Evolutionary conservation across 2,329 filamentous ascomycete species (phyloP).

Genomic region (Lecanosticta acicola): DNA sequence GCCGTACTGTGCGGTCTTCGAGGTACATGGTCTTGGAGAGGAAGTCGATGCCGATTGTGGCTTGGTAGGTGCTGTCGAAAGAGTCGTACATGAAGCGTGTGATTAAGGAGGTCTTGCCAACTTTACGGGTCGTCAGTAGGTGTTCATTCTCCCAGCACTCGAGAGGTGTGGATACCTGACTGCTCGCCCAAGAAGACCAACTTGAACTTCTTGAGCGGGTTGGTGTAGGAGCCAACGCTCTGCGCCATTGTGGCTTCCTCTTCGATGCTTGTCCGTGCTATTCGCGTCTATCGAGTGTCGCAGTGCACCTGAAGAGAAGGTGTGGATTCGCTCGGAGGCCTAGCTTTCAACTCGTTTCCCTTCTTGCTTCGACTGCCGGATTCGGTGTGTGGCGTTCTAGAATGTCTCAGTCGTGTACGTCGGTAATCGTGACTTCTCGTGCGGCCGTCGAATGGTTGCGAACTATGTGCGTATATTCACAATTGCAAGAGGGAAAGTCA

Average conservation of each 20-base stretch:
- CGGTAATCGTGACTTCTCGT: too few species aligned
- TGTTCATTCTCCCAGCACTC: slow-evolving; percentile 1
- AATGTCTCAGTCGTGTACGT: background rate
- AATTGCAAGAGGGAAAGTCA: too few species aligned
- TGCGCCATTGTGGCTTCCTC: slow-evolving; percentile 64
- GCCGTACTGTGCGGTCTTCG: slow-evolving; percentile 92
- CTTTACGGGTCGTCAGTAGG: slow-evolving; percentile 44
- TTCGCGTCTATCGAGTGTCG: too few species aligned
- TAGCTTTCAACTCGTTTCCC: background rate
- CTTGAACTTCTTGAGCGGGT: slow-evolving; percentile 99
- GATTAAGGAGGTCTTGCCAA: slow-evolving; percentile 97
- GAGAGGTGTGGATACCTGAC: slow-evolving; percentile 65
- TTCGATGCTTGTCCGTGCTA: background rate
- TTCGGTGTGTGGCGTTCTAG: slow-evolving; percentile 5
- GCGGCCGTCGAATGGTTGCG: too few species aligned
- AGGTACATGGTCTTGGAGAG: slow-evolving; percentile 99
- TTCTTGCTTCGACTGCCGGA: slow-evolving; percentile 4
- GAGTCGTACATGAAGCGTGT: slow-evolving; percentile 99
- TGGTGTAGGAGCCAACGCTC: slow-evolving; percentile 81
- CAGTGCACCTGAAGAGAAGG: background rate
- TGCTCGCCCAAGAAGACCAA: slow-evolving; percentile 97
- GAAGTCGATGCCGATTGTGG: slow-evolving; percentile 98
- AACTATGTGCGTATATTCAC: too few species aligned
- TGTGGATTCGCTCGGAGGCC: background rate
- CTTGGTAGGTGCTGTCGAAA: slow-evolving; percentile 99